A percentile compares a stretch with the other conserved stretches of the same genome.
These are phyloP conservation scores for Fusarium buharicum DNA, from an alignment of 2,329 filamentous ascomycete genomes.

Conservation along the genomic window DNA sequence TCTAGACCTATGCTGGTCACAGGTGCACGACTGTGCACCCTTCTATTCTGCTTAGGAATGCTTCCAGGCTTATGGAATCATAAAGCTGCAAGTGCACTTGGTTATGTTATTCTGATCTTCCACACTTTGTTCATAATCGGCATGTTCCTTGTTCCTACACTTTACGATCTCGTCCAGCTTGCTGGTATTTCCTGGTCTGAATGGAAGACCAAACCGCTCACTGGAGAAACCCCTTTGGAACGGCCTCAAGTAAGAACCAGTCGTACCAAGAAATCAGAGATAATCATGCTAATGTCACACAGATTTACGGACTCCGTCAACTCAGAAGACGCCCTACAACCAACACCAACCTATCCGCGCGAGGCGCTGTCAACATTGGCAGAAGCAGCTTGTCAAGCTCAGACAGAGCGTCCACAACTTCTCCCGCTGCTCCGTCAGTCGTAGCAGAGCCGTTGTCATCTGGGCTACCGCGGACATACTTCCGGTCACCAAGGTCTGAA, in stretches of 20 bases:
- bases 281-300: constrained; percentile 70
- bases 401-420: not conserved
- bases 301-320: constrained; percentile 45
- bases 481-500: constrained; percentile 33
- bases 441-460: constrained; percentile 16
- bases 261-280: not conserved
- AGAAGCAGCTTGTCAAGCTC: constrained; percentile 12
- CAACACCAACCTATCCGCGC: constrained; percentile 28
- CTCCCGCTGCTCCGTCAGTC: constrained; percentile 10
- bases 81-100: constrained; percentile 72
- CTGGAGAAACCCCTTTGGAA: not conserved
- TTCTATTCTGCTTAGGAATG: constrained; percentile 56
- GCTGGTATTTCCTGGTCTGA: not conserved
- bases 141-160: constrained; percentile 37
- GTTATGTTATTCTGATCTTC: constrained; percentile 73
- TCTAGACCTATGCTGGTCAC: constrained; percentile 10
- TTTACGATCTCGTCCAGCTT: constrained; percentile 20
- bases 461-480: constrained; percentile 33
- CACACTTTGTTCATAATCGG: constrained; percentile 65
- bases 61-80: constrained; percentile 71
- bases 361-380: constrained; percentile 1
- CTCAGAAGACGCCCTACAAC: constrained; percentile 43
- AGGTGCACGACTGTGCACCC: constrained; percentile 6
- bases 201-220: not conserved
- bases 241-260: constrained; percentile 31